phyloP scores from a whole-genome alignment of 805 yeast genomes.

The Babjeviella inositovora region DNA sequence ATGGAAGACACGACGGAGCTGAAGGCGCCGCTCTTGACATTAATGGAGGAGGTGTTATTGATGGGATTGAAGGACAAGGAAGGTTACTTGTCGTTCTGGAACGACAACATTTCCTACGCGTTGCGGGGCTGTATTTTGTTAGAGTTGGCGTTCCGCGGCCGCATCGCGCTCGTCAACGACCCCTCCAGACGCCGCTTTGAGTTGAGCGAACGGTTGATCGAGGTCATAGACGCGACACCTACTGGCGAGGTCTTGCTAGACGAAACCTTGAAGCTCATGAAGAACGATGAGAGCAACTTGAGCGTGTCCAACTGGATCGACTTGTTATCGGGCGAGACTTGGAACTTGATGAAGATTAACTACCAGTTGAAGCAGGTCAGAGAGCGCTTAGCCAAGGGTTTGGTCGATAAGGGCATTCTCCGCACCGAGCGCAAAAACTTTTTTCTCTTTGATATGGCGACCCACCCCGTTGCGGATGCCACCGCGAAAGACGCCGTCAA shows the following conservation, averaged over 20 bases:
- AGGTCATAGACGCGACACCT: conserved; percentile 69
- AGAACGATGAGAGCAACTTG: conserved; percentile 61
- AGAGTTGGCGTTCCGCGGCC: conserved; percentile 84
- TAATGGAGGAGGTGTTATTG: conserved; percentile 92
- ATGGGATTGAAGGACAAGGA: conserved; percentile 92
- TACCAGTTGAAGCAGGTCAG: conserved; percentile 96
- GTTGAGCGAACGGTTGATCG: conserved; percentile 72
- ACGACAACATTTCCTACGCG: conserved; percentile 92
- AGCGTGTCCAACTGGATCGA: conserved; percentile 89
- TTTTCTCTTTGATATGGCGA: conserved; percentile 93
- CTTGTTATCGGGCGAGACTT: conserved; percentile 85
- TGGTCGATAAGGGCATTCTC: conserved; percentile 91
- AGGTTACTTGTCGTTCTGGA: conserved; percentile 95
- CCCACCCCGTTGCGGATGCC: conserved; percentile 88
- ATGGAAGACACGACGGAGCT: conserved; percentile 18
- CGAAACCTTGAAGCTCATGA: conserved; percentile 85
- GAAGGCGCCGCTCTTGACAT: conserved; percentile 58
- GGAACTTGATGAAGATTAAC: conserved; percentile 89
- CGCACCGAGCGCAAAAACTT: conserved; percentile 94
- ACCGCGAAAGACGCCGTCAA: conserved; percentile 71
- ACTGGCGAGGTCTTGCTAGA: conserved; percentile 94
- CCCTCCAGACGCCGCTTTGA: conserved; percentile 85
- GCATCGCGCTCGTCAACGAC: conserved; percentile 79
- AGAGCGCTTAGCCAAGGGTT: conserved; percentile 89
- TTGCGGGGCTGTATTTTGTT: conserved; percentile 85